Evolutionary conservation across 805 yeast genomes (phyloP).

Genomic region (Kodamaea restingae): DNA sequence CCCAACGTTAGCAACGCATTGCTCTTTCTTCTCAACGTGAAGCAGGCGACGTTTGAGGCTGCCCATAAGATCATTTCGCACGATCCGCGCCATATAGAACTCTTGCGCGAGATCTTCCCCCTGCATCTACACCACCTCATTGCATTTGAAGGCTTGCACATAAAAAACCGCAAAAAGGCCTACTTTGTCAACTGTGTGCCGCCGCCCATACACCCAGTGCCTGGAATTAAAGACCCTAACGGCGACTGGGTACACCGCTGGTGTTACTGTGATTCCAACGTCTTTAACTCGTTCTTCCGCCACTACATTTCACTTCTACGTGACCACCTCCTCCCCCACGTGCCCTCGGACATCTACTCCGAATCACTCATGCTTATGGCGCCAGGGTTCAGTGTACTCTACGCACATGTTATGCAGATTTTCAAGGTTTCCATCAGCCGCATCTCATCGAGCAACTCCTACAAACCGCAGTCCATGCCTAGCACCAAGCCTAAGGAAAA

Average conservation of each 20-base stretch:
- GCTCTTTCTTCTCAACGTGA: slow-evolving; percentile 53
- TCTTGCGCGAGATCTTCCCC: slow-evolving; percentile 22
- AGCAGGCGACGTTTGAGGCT: slow-evolving; percentile 40
- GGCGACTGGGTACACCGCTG: slow-evolving; percentile 64
- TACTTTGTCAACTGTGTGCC: slow-evolving; percentile 31
- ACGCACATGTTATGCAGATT: slow-evolving; percentile 46
- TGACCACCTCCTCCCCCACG: slow-evolving; percentile 6
- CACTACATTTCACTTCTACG: slow-evolving; percentile 42
- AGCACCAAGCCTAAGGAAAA: neutral
- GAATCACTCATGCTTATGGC: slow-evolving; percentile 15
- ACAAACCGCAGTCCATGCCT: slow-evolving; percentile 8
- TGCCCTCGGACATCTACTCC: slow-evolving; percentile 1
- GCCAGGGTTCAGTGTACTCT: slow-evolving; percentile 46
- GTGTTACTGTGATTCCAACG: slow-evolving; percentile 53
- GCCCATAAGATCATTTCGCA: neutral
- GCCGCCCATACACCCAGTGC: slow-evolving; percentile 41
- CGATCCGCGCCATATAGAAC: neutral
- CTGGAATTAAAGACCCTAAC: slow-evolving; percentile 52
- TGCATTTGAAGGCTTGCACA: slow-evolving; percentile 26
- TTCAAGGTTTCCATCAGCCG: slow-evolving; percentile 28
- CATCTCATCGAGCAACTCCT: slow-evolving; percentile 9
- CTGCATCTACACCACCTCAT: slow-evolving; percentile 27
- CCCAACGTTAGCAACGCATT: slow-evolving; percentile 56
- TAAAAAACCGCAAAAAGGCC: slow-evolving; percentile 23
- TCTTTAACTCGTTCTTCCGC: slow-evolving; percentile 58